These are phyloP conservation scores for Ormosia semicastrata DNA, from an alignment of 306 rosid genomes.

Conservation along the genomic window DNA sequence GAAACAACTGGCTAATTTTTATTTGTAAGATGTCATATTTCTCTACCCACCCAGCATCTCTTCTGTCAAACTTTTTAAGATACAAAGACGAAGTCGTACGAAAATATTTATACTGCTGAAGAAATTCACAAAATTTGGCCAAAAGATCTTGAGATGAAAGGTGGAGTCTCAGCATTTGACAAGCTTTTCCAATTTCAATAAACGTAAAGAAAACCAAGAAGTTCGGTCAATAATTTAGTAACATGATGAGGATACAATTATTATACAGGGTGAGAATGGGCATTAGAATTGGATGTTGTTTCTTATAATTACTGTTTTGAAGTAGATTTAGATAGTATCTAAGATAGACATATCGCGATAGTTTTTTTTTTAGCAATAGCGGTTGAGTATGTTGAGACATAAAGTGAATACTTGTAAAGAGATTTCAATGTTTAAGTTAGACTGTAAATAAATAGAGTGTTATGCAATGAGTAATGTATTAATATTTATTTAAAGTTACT, in stretches of 20 bases:
- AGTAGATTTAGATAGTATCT: too few species aligned
- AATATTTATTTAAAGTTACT: too few species aligned
- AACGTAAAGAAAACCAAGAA: not conserved
- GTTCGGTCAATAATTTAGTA: not conserved
- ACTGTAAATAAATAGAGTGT: too few species aligned
- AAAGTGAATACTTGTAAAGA: too few species aligned
- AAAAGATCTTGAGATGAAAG: conserved; percentile 5
- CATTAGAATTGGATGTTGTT: not conserved
- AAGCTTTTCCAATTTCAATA: not conserved
- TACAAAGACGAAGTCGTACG: not conserved
- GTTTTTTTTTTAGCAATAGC: too few species aligned
- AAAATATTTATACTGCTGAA: not conserved
- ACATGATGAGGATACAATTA: not conserved
- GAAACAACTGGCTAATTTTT: conserved; percentile 6
- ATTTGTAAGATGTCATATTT: not conserved
- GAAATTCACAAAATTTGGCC: conserved; percentile 17
- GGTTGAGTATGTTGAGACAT: too few species aligned
- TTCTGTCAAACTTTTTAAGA: not conserved
- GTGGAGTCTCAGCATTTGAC: not conserved
- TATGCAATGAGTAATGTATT: too few species aligned
- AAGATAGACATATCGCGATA: too few species aligned
- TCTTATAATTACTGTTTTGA: not conserved
- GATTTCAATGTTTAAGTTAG: too few species aligned
- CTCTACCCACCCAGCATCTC: too few species aligned
- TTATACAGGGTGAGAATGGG: not conserved